These are phyloP conservation scores for Trichophaea hybrida DNA, from an alignment of 2,329 filamentous ascomycete genomes.

Conservation along the genomic window DNA sequence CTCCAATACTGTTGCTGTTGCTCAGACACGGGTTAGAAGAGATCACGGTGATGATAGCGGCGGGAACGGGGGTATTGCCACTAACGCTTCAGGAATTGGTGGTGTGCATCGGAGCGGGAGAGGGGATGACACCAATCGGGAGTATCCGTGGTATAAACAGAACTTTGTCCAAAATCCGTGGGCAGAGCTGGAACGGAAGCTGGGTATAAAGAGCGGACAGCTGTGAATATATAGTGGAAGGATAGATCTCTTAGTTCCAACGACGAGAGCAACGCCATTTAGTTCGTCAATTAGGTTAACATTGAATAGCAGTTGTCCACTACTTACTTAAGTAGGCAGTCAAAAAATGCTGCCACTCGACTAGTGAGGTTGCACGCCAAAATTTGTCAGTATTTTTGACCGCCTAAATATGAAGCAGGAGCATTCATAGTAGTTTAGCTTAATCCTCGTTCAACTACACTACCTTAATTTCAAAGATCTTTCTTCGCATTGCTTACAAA, in stretches of 20 bases:
- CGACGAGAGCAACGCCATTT: too few relatives aligned
- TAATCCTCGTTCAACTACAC: too few relatives aligned
- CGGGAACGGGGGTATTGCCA: background rate
- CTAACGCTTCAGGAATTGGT: background rate
- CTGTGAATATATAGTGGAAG: background rate
- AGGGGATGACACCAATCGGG: background rate
- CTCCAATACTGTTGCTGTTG: background rate
- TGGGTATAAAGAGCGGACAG: background rate
- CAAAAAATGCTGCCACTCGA: too few relatives aligned
- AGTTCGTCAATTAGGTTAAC: background rate
- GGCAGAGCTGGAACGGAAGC: background rate
- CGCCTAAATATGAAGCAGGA: too few relatives aligned
- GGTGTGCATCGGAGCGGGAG: background rate
- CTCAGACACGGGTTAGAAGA: background rate
- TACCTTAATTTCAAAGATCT: too few relatives aligned
- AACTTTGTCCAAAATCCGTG: constrained; percentile 2
- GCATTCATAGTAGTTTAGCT: too few relatives aligned
- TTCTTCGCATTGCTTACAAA: too few relatives aligned
- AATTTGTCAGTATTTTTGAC: too few relatives aligned
- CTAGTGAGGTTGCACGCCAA: too few relatives aligned
- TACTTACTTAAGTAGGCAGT: background rate
- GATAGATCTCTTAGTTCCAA: background rate
- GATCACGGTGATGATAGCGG: background rate
- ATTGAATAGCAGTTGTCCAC: background rate
- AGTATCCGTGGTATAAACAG: background rate